Evolutionary conservation across 305 asterid genomes (phyloP).

Genomic region (Plantago coronopus): DNA sequence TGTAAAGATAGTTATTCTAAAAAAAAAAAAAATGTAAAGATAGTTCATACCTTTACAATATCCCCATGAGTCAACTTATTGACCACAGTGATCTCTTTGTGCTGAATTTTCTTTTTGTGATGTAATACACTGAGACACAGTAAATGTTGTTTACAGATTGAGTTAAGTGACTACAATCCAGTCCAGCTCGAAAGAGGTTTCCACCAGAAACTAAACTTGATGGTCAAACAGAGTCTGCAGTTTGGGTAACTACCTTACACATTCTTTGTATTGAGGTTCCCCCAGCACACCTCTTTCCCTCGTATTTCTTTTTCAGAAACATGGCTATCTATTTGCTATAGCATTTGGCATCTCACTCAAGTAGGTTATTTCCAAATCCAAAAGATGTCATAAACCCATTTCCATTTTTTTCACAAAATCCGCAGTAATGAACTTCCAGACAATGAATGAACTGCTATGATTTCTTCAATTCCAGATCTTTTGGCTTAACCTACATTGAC

Average conservation of each 20-base stretch:
- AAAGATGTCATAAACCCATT: too few relatives aligned
- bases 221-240: conserved; percentile 87
- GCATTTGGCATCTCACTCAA: neutral
- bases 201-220: conserved; percentile 74
- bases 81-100: too few relatives aligned
- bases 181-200: conserved; percentile 81
- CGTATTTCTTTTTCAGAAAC: neutral
- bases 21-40: conserved; percentile 3
- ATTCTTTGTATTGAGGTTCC: conserved; percentile 11
- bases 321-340: neutral
- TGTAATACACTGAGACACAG: conserved; percentile 24
- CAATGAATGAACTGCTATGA: neutral
- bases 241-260: conserved; percentile 55
- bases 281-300: conserved; percentile 13
- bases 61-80: neutral
- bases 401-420: neutral
- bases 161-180: conserved; percentile 68
- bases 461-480: neutral
- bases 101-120: conserved; percentile 10
- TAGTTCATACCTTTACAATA: neutral
- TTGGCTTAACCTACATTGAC: neutral
- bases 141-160: conserved; percentile 53
- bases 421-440: neutral
- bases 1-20: neutral
- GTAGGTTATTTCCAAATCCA: neutral